Conservation (phyloP, 2,329 filamentous ascomycete species). For the Arachnopeziza araneosa region DNA sequence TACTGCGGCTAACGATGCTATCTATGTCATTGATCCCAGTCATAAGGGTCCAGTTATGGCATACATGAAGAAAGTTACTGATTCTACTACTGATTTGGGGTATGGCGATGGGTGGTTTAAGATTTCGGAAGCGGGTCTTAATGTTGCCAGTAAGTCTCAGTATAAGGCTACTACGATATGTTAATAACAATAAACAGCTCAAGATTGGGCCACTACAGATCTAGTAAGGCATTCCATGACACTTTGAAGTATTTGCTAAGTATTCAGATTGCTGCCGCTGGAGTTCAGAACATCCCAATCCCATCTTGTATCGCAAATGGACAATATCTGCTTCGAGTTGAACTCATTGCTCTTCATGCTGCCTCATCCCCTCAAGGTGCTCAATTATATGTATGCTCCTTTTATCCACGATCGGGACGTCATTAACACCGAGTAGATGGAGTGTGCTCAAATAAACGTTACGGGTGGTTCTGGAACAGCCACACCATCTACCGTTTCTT, state of each 20-base stretch:
- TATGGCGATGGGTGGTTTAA: constrained; percentile 36
- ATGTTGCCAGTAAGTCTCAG: constrained; percentile 27
- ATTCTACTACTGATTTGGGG: constrained; percentile 31
- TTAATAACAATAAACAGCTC: neutral
- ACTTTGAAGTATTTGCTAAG: neutral
- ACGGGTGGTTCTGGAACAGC: constrained; percentile 21
- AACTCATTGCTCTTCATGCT: constrained; percentile 56
- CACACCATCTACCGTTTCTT: constrained; percentile 26
- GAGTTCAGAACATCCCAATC: constrained; percentile 45
- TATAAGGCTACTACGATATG: neutral
- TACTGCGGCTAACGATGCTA: neutral
- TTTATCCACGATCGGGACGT: constrained; percentile 40
- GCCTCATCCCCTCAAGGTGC: constrained; percentile 35
- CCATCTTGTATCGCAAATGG: constrained; percentile 47
- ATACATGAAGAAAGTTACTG: constrained; percentile 40
- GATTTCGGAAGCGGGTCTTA: constrained; percentile 47
- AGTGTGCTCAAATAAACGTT: constrained; percentile 8
- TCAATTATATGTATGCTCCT: constrained; percentile 44
- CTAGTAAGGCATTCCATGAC: neutral
- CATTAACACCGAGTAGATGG: constrained; percentile 28
- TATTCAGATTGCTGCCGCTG: constrained; percentile 36
- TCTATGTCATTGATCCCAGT: constrained; percentile 47
- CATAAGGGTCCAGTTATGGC: constrained; percentile 44
- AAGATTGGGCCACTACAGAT: constrained; percentile 21
- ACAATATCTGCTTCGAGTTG: constrained; percentile 54